Evolutionary conservation across 139 green algal genomes (phyloP).

Genomic region (Ettlia oleoabundans): DNA sequence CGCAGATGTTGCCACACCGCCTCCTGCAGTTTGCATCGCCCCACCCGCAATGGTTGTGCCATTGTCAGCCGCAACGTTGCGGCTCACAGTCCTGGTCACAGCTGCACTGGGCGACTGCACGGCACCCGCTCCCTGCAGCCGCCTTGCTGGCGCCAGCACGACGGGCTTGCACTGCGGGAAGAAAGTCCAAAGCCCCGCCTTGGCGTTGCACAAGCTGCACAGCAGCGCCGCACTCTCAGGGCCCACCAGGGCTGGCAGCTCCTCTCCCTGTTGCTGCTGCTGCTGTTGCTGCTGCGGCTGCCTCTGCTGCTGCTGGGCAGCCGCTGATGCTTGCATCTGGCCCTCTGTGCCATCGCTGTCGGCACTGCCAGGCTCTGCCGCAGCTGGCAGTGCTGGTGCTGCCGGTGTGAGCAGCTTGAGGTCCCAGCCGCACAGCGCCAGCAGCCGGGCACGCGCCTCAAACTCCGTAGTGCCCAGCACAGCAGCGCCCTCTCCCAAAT

Average conservation of each 20-base stretch:
- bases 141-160: neutral
- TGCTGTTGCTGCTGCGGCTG: neutral
- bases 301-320: too few relatives aligned
- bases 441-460: slow-evolving; percentile 11
- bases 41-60: slow-evolving; percentile 39
- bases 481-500: slow-evolving; percentile 1
- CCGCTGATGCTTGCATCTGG: too few relatives aligned
- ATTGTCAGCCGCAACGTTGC: slow-evolving; percentile 4
- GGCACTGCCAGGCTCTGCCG: neutral
- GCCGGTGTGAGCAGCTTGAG: slow-evolving; percentile 21
- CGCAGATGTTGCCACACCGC: neutral
- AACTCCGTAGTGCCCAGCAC: neutral
- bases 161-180: slow-evolving; percentile 40
- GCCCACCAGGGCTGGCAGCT: neutral
- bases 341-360: too few relatives aligned
- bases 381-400: neutral
- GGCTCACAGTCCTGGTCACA: neutral
- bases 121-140: too few relatives aligned
- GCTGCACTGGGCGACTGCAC: neutral
- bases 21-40: neutral
- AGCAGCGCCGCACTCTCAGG: slow-evolving; percentile 43
- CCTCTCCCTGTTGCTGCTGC: neutral
- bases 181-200: slow-evolving; percentile 54
- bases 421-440: slow-evolving; percentile 62
- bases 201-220: slow-evolving; percentile 56